phyloP scores from a whole-genome alignment of 148 eudicot genomes.

The Nepenthes gracilis region DNA sequence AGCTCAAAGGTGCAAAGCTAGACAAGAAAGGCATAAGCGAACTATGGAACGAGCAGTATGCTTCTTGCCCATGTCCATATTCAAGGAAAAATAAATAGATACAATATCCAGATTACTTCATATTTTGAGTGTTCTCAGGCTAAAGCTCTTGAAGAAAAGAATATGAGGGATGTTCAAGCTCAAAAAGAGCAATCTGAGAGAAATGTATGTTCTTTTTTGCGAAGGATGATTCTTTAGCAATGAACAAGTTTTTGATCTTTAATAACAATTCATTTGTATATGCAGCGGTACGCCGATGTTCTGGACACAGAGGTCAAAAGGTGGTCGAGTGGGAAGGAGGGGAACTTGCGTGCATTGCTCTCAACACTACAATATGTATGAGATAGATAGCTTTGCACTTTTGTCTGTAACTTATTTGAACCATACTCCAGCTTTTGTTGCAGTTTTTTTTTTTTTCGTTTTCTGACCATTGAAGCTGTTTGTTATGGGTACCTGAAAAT shows the following conservation, averaged over 20 bases:
- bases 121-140: constrained; percentile 38
- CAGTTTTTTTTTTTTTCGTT: constrained; percentile 2
- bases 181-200: constrained; percentile 91
- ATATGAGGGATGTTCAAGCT: constrained; percentile 69
- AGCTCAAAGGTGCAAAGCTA: constrained; percentile 71
- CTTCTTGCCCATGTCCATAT: constrained; percentile 2
- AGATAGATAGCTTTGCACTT: not conserved
- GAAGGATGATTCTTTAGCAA: constrained; percentile 1
- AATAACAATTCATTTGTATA: constrained; percentile 11
- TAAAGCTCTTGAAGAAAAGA: constrained; percentile 94
- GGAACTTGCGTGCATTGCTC: constrained; percentile 85
- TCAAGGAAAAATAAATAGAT: not conserved
- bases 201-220: constrained; percentile 40
- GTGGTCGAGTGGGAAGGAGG: constrained; percentile 93
- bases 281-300: constrained; percentile 71
- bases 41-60: constrained; percentile 89
- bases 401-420: not conserved
- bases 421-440: not conserved
- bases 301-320: constrained; percentile 85
- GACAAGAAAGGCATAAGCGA: constrained; percentile 69
- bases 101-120: not conserved
- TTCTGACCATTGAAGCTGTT: not conserved
- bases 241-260: constrained; percentile 4
- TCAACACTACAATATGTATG: constrained; percentile 96
- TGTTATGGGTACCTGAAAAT: too few species aligned